Conservation (phyloP, 2,329 filamentous ascomycete genomes). For the Beauveria scarabaeidicola region DNA sequence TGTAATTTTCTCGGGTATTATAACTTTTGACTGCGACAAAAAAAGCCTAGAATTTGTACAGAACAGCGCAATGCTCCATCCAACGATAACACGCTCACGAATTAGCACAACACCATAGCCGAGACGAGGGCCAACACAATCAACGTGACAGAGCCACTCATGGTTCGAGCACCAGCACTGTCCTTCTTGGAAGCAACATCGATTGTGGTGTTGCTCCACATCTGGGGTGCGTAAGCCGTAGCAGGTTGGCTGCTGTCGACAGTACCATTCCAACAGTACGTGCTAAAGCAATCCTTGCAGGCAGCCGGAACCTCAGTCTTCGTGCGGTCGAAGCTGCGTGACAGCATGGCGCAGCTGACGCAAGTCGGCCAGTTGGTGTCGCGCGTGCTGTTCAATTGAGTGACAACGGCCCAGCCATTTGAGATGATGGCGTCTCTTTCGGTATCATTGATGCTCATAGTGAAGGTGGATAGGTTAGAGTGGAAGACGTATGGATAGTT, state of each 20-base stretch:
- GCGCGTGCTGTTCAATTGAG: conserved; percentile 70
- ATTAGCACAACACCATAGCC: not conserved
- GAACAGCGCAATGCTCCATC: not conserved
- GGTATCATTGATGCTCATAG: conserved; percentile 51
- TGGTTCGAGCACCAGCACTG: not conserved
- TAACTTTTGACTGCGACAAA: not conserved
- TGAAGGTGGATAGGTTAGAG: conserved; percentile 76
- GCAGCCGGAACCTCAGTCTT: conserved; percentile 57
- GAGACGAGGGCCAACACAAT: not conserved
- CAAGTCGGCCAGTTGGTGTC: conserved; percentile 72
- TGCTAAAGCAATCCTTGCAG: conserved; percentile 67
- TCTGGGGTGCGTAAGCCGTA: not conserved
- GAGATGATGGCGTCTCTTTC: conserved; percentile 72
- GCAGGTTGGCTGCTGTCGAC: conserved; percentile 22
- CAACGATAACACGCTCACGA: not conserved
- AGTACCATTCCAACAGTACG: conserved; percentile 93
- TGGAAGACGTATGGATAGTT: conserved; percentile 63
- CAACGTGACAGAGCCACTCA: not conserved
- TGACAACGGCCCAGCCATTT: conserved; percentile 80
- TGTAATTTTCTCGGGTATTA: not conserved
- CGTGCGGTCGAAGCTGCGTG: conserved; percentile 65
- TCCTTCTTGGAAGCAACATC: not conserved
- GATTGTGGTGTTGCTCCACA: conserved; percentile 5
- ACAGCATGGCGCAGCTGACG: conserved; percentile 79
- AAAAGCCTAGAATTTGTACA: not conserved